phyloP scores from a whole-genome alignment of 768 basidiomycete genomes.

The Lentinula sp. region DNA sequence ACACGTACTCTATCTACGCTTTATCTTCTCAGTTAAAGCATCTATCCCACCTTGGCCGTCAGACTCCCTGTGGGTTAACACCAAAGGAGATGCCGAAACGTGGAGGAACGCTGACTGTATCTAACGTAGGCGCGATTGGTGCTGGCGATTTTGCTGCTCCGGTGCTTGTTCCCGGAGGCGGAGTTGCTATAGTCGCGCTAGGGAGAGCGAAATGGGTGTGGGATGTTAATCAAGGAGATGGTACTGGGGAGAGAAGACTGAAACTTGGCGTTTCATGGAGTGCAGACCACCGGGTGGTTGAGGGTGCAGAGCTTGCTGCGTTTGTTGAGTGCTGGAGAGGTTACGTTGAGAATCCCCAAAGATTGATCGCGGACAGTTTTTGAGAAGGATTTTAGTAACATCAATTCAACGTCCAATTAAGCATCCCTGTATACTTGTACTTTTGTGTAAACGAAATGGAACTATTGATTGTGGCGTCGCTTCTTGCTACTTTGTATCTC shows the following conservation, averaged over 20 bases:
- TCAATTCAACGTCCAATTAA: not conserved
- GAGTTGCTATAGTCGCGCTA: conserved; percentile 79
- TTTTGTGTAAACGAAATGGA: not conserved
- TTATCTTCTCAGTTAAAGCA: conserved; percentile 58
- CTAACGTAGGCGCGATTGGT: conserved; percentile 80
- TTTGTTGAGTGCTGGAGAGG: conserved; percentile 83
- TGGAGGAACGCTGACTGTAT: conserved; percentile 76
- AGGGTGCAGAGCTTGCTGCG: conserved; percentile 84
- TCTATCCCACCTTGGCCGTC: conserved; percentile 59
- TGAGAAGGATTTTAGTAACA: conserved; percentile 8
- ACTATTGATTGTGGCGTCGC: conserved; percentile 11
- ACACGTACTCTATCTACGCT: conserved; percentile 50
- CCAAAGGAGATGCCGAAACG: conserved; percentile 64
- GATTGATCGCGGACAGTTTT: conserved; percentile 54
- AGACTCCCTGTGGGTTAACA: conserved; percentile 59
- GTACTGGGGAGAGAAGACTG: conserved; percentile 44
- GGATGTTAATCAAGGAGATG: conserved; percentile 53
- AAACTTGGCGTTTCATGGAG: conserved; percentile 73
- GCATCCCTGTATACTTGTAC: not conserved
- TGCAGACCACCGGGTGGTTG: conserved; percentile 83
- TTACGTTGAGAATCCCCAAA: conserved; percentile 71
- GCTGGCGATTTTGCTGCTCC: conserved; percentile 65
- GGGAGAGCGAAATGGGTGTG: conserved; percentile 75
- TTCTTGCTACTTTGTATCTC: conserved; percentile 19
- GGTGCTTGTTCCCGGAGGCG: conserved; percentile 75